These are phyloP conservation scores for Xerocomellus amylosporus DNA, from an alignment of 768 basidiomycete genomes.

Conservation along the genomic window DNA sequence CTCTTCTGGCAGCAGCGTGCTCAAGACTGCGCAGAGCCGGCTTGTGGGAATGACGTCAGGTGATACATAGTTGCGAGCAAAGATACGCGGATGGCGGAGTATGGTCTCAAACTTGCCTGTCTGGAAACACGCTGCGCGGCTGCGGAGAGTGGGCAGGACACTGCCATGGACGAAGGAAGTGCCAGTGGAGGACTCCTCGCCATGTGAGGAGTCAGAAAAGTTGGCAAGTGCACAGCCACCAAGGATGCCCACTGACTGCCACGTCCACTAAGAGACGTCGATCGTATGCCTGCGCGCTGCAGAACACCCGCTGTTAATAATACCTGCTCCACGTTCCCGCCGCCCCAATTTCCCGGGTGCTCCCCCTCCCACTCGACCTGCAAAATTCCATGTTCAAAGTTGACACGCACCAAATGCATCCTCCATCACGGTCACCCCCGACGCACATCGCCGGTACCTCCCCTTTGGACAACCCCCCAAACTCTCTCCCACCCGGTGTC, in stretches of 20 bases:
- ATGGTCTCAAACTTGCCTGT: too few relatives aligned
- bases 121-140: background rate
- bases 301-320: background rate
- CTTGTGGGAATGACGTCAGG: too few relatives aligned
- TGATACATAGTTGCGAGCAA: too few relatives aligned
- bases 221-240: constrained; percentile 11
- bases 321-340: constrained; percentile 1
- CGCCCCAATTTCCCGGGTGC: background rate
- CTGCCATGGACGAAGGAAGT: too few relatives aligned
- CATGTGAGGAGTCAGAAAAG: background rate
- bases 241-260: background rate
- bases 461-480: background rate
- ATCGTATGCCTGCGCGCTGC: constrained; percentile 8
- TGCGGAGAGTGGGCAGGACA: background rate
- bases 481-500: constrained; percentile 9
- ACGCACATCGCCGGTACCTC: constrained; percentile 8
- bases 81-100: too few relatives aligned
- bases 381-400: background rate
- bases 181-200: too few relatives aligned
- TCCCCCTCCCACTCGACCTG: background rate
- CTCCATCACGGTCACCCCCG: constrained; percentile 15
- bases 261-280: background rate
- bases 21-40: too few relatives aligned
- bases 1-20: too few relatives aligned
- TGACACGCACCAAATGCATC: constrained; percentile 16